Conservation (phyloP, 2,329 filamentous ascomycete genomes). For the Diaporthe sp. region DNA sequence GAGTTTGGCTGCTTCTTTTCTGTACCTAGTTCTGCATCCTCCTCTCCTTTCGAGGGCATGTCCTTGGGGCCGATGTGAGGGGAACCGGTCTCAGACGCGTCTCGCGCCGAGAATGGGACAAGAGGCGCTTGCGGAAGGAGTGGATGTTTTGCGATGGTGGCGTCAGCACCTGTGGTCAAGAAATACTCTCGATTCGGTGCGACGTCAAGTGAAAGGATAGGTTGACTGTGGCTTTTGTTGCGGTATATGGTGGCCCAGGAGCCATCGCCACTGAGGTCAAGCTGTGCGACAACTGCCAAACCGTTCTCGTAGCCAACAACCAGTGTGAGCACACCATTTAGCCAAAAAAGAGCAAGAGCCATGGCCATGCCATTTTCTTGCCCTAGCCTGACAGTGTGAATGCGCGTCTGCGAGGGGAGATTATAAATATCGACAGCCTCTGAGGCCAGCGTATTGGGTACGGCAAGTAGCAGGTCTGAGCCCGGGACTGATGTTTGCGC, state of each 20-base stretch:
- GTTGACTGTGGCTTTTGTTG: conserved; percentile 78
- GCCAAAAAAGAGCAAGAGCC: conserved; percentile 74
- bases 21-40: conserved; percentile 21
- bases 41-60: background rate
- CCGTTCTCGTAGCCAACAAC: conserved; percentile 89
- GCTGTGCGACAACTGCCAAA: conserved; percentile 72
- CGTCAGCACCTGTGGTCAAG: conserved; percentile 85
- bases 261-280: conserved; percentile 50
- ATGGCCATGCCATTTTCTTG: conserved; percentile 85
- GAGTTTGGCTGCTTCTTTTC: conserved; percentile 32
- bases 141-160: conserved; percentile 80
- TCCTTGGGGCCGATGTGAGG: background rate
- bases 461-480: conserved; percentile 74
- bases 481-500: conserved; percentile 22
- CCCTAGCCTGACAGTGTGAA: conserved; percentile 64
- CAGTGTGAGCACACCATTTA: conserved; percentile 65
- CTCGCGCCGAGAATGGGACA: conserved; percentile 34
- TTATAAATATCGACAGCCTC: conserved; percentile 87
- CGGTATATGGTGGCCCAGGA: conserved; percentile 68
- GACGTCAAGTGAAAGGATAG: conserved; percentile 79
- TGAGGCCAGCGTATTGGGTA: conserved; percentile 80
- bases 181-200: conserved; percentile 66
- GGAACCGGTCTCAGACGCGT: conserved; percentile 2
- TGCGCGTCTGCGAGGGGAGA: conserved; percentile 78
- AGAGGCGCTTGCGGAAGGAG: conserved; percentile 54